Evolutionary conservation across 2,329 filamentous ascomycete genomes (phyloP).

Genomic region (Aureobasidium melanogenum): DNA sequence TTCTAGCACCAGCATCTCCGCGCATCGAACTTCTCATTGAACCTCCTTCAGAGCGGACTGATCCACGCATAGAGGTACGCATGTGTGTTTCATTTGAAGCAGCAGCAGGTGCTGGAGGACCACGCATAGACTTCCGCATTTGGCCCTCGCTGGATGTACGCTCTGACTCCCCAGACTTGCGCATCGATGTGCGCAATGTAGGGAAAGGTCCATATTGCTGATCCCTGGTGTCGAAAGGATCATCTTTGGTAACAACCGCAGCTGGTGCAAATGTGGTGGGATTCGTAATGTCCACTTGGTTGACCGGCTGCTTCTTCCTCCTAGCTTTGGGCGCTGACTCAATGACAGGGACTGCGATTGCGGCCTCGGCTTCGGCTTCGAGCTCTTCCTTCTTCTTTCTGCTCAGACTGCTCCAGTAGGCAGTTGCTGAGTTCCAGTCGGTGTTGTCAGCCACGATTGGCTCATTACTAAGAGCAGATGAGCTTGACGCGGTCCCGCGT

Average conservation of each 20-base stretch:
- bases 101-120: conserved; percentile 8
- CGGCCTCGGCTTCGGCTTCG: conserved; percentile 44
- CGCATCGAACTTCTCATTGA: conserved; percentile 23
- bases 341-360: conserved; percentile 10
- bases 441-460: conserved; percentile 21
- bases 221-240: not conserved
- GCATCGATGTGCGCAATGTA: conserved; percentile 32
- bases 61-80: conserved; percentile 31
- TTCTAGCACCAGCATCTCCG: conserved; percentile 15
- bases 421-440: conserved; percentile 60
- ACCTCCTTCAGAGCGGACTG: conserved; percentile 6
- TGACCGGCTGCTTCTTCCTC: conserved; percentile 30
- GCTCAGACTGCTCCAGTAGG: conserved; percentile 61
- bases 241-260: not conserved
- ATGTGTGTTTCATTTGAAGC: conserved; percentile 23
- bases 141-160: conserved; percentile 19
- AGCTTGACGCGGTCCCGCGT: conserved; percentile 1
- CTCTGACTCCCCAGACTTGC: conserved; percentile 2
- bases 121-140: conserved; percentile 32
- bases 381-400: conserved; percentile 54
- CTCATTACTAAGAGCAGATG: conserved; percentile 2
- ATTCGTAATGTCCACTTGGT: conserved; percentile 12
- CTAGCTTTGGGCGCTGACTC: conserved; percentile 41
- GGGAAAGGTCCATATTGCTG: conserved; percentile 16
- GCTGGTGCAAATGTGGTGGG: conserved; percentile 13